These are phyloP conservation scores for Nepenthes mirabilis DNA, from an alignment of 148 eudicot genomes.

Conservation along the genomic window DNA sequence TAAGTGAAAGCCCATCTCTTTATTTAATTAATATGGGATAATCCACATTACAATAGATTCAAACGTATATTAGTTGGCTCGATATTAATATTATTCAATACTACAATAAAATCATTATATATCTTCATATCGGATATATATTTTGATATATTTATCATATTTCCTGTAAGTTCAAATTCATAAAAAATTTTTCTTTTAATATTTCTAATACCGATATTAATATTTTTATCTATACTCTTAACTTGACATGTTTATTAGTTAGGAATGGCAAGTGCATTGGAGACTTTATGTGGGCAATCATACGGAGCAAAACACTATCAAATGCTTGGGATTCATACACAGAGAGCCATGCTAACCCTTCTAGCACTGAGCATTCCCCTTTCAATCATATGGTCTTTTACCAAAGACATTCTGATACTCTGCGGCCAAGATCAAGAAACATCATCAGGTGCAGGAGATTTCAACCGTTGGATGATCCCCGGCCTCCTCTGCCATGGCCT, in stretches of 20 bases:
- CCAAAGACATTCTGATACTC: constrained; percentile 17
- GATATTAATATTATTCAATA: no score
- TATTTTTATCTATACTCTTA: no score
- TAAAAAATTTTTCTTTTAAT: no score
- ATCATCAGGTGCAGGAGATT: constrained; percentile 28
- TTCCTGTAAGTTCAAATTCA: no score
- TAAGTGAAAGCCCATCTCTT: no score
- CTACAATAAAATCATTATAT: no score
- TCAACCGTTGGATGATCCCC: constrained; percentile 35
- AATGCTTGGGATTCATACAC: constrained; percentile 33
- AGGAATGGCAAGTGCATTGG: constrained; percentile 50
- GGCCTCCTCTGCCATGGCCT: constrained; percentile 32
- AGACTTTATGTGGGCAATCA: constrained; percentile 38
- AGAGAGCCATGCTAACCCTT: constrained; percentile 25
- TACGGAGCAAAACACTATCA: constrained; percentile 40
- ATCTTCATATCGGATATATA: no score
- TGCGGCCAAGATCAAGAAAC: constrained; percentile 29
- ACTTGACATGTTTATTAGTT: constrained; percentile 11
- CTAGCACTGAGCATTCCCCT: constrained; percentile 17
- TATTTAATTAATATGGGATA: no score
- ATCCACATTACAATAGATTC: no score
- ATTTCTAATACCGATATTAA: no score
- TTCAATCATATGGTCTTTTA: constrained; percentile 24
- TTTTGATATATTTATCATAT: no score
- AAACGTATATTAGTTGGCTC: no score